Percentiles rank a stretch among this genome's conserved stretches.
These are phyloP conservation scores for Geosiphon pyriformis DNA, from an alignment of 192 early-diverging fungal genomes.

Conservation along the genomic window DNA sequence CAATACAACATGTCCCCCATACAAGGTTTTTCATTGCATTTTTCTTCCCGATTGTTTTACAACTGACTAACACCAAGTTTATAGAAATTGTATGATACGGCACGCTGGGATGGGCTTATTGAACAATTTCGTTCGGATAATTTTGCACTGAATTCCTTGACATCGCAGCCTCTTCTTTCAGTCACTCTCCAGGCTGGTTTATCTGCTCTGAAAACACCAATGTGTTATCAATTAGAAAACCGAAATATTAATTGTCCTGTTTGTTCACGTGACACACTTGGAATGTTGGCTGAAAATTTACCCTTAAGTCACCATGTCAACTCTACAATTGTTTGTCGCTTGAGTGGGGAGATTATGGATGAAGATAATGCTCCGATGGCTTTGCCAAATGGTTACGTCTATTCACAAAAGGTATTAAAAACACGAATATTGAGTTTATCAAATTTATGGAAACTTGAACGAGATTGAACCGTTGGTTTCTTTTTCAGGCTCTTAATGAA, in stretches of 20 bases:
- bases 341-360: constrained; percentile 91
- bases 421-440: not conserved
- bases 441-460: not conserved
- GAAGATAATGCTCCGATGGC: constrained; percentile 95
- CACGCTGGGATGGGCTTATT: constrained; percentile 76
- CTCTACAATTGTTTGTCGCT: constrained; percentile 88
- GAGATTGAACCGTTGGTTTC: not conserved
- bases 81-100: constrained; percentile 59
- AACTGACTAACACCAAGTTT: not conserved
- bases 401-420: constrained; percentile 69
- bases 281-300: constrained; percentile 73
- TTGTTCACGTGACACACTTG: constrained; percentile 80
- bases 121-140: constrained; percentile 80
- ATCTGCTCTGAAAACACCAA: constrained; percentile 86
- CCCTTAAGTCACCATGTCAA: constrained; percentile 95
- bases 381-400: constrained; percentile 94
- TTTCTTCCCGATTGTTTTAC: not conserved
- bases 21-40: constrained; percentile 48
- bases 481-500: constrained; percentile 56
- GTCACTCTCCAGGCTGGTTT: constrained; percentile 93
- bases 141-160: constrained; percentile 84
- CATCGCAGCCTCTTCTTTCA: constrained; percentile 76
- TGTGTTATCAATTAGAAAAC: constrained; percentile 72
- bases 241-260: constrained; percentile 94
- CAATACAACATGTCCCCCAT: constrained; percentile 71